Evolutionary conservation across 805 yeast species (phyloP).

Genomic region (Dipodascus geniculatus): DNA sequence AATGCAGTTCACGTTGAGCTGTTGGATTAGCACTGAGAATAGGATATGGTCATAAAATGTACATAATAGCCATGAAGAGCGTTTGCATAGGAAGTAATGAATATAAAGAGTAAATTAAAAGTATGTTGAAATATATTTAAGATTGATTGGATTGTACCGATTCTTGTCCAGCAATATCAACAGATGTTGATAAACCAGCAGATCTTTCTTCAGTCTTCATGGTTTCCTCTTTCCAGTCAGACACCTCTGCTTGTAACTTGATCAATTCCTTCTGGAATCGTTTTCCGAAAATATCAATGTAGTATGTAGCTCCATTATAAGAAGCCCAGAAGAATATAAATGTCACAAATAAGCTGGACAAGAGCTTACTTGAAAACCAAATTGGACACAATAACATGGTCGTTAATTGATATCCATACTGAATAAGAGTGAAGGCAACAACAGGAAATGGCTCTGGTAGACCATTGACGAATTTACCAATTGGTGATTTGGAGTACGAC

Average conservation of each 20-base stretch:
- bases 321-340: constrained; percentile 71
- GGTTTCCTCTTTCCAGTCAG: constrained; percentile 36
- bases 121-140: too few relatives aligned
- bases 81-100: too few relatives aligned
- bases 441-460: constrained; percentile 83
- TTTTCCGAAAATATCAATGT: constrained; percentile 83
- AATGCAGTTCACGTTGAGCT: neutral
- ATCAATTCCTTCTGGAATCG: constrained; percentile 77
- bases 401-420: constrained; percentile 71
- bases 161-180: neutral
- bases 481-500: constrained; percentile 46
- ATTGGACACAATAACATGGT: constrained; percentile 86
- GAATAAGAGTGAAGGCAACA: constrained; percentile 73
- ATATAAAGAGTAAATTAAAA: too few relatives aligned
- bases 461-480: constrained; percentile 71
- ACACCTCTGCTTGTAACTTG: constrained; percentile 60
- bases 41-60: too few relatives aligned
- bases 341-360: constrained; percentile 57
- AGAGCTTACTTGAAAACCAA: constrained; percentile 62
- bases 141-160: neutral
- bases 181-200: neutral
- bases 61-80: too few relatives aligned
- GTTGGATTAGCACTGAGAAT: neutral
- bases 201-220: neutral
- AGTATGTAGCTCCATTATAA: constrained; percentile 91